Evolutionary conservation across 2,329 filamentous ascomycete genomes (phyloP).

Genomic region (Alternaria dauci): DNA sequence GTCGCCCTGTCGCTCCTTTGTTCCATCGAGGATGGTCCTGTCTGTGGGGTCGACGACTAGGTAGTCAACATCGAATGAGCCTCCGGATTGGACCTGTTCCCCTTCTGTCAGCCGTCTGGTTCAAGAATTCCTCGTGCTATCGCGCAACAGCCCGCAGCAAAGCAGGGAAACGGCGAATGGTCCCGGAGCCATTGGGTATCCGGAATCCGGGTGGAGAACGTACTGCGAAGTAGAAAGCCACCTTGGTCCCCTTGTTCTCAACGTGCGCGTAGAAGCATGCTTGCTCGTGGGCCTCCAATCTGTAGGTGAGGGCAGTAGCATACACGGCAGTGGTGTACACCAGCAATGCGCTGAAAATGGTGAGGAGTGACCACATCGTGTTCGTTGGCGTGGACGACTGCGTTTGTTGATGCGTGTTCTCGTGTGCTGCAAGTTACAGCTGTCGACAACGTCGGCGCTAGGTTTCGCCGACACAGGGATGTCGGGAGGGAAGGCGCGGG

Average conservation of each 20-base stretch:
- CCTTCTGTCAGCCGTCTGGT: constrained; percentile 2
- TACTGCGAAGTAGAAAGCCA: constrained; percentile 99
- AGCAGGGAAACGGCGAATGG: background rate
- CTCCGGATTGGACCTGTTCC: constrained; percentile 90
- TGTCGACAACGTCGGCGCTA: constrained; percentile 43
- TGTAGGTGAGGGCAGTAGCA: constrained; percentile 94
- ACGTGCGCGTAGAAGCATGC: constrained; percentile 92
- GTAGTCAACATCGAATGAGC: constrained; percentile 97
- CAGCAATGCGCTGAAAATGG: constrained; percentile 67
- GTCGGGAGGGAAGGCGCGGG: constrained; percentile 24
- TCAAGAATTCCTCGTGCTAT: background rate
- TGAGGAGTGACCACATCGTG: constrained; percentile 48
- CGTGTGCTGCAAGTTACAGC: constrained; percentile 33
- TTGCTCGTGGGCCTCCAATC: constrained; percentile 87
- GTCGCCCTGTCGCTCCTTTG: constrained; percentile 94
- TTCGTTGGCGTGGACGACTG: constrained; percentile 20
- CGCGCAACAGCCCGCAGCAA: background rate
- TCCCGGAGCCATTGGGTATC: background rate
- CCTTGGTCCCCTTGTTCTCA: constrained; percentile 80
- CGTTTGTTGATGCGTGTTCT: constrained; percentile 19
- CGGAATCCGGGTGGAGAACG: constrained; percentile 38
- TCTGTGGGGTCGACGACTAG: constrained; percentile 81
- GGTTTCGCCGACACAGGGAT: constrained; percentile 32
- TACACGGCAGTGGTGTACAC: constrained; percentile 74
- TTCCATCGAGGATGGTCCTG: constrained; percentile 82